Percentiles rank a stretch among this genome's conserved stretches.
phyloP scores from a whole-genome alignment of 208 protist genomes.

The Zelonia costaricensis region DNA sequence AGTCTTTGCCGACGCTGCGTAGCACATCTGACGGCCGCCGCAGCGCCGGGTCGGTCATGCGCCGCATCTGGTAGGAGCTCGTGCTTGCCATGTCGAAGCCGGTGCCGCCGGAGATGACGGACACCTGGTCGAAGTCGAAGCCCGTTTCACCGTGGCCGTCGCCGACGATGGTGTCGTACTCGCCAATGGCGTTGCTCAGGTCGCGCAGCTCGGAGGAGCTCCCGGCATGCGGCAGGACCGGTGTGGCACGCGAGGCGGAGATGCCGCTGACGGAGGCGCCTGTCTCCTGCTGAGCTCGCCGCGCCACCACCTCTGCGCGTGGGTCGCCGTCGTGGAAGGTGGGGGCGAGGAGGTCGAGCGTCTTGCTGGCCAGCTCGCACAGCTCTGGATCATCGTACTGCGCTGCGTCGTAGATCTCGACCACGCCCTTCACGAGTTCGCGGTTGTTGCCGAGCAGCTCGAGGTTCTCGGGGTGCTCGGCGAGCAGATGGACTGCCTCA shows the following conservation, averaged over 20 bases:
- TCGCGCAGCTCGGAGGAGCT: slow-evolving; percentile 23
- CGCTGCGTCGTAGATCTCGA: slow-evolving; percentile 68
- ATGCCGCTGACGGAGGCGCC: background rate
- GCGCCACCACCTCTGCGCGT: slow-evolving; percentile 28
- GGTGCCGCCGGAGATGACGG: slow-evolving; percentile 24
- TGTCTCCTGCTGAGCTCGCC: slow-evolving; percentile 25
- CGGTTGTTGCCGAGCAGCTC: slow-evolving; percentile 59
- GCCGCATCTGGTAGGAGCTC: slow-evolving; percentile 16
- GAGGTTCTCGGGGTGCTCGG: slow-evolving; percentile 86
- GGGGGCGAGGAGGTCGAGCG: slow-evolving; percentile 50
- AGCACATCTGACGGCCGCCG: slow-evolving; percentile 19
- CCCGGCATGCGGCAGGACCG: slow-evolving; percentile 2
- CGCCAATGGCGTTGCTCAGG: slow-evolving; percentile 10
- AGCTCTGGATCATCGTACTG: slow-evolving; percentile 84
- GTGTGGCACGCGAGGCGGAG: background rate
- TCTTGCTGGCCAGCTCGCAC: slow-evolving; percentile 45
- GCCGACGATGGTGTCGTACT: slow-evolving; percentile 18
- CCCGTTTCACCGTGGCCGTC: slow-evolving; percentile 2
- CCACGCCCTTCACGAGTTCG: slow-evolving; percentile 53
- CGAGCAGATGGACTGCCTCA: slow-evolving; percentile 71
- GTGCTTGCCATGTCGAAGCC: slow-evolving; percentile 18
- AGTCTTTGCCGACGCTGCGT: slow-evolving; percentile 30
- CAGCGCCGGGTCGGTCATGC: slow-evolving; percentile 7
- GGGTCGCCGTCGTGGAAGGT: slow-evolving; percentile 56
- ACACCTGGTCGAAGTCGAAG: slow-evolving; percentile 18